These are phyloP conservation scores for Melampsora larici-populina DNA, from an alignment of 1,284 basidiomycete species.

Conservation along the genomic window DNA sequence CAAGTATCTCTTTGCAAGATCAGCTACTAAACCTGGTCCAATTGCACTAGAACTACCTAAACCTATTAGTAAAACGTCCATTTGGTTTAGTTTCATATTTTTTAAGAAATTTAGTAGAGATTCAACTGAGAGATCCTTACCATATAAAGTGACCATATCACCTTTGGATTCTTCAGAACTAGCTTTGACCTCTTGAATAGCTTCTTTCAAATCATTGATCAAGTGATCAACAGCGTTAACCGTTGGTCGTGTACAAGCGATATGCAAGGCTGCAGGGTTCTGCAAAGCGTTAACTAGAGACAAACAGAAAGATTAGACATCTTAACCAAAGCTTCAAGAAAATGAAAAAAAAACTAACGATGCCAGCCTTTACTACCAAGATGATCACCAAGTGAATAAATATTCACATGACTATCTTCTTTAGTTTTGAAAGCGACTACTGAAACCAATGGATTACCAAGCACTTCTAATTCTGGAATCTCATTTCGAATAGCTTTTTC, in stretches of 20 bases:
- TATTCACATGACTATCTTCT: conserved; percentile 59
- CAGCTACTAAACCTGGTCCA: conserved; percentile 81
- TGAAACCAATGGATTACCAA: conserved; percentile 84
- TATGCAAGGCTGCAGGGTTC: conserved; percentile 79
- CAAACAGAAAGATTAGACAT: not conserved
- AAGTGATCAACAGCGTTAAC: conserved; percentile 72
- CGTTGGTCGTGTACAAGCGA: conserved; percentile 83
- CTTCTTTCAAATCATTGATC: conserved; percentile 74
- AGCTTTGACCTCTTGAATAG: conserved; percentile 65
- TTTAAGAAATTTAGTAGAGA: not conserved
- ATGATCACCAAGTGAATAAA: conserved; percentile 82
- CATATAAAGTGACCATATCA: conserved; percentile 81
- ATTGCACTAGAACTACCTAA: conserved; percentile 80
- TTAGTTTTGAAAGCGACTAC: conserved; percentile 72
- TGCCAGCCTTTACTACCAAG: conserved; percentile 66
- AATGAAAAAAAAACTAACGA: conserved; percentile 42
- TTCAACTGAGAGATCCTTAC: conserved; percentile 57
- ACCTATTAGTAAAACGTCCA: conserved; percentile 59
- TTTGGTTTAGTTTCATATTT: conserved; percentile 6
- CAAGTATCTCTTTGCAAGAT: conserved; percentile 64
- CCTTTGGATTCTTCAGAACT: conserved; percentile 59
- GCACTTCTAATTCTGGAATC: conserved; percentile 72
- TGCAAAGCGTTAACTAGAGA: conserved; percentile 69
- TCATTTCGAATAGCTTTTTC: conserved; percentile 64
- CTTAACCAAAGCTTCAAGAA: not conserved